A percentile compares a stretch with the other conserved stretches of the same genome.
Conservation (phyloP, 2,329 filamentous ascomycete genomes). For the Sphaceloma murrayae region DNA sequence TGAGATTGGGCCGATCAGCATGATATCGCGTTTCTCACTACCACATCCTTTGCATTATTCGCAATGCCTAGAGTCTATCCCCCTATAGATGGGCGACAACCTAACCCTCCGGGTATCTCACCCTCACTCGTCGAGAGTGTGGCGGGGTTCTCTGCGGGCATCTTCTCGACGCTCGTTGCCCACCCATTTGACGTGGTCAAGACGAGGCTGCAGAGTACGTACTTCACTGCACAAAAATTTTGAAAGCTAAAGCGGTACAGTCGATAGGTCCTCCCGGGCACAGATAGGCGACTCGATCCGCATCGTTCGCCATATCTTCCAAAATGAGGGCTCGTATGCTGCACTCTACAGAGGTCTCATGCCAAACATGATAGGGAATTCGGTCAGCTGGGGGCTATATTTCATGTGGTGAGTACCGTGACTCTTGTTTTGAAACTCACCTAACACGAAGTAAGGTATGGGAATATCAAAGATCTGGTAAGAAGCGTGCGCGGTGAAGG, state of each 20-base stretch:
- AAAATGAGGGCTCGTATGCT: slow-evolving; percentile 47
- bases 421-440: too few species aligned
- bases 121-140: slow-evolving; percentile 76
- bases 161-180: slow-evolving; percentile 73
- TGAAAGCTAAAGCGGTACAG: too few species aligned
- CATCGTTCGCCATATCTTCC: slow-evolving; percentile 43
- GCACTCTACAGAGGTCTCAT: slow-evolving; percentile 83
- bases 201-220: slow-evolving; percentile 66
- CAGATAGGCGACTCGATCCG: slow-evolving; percentile 45
- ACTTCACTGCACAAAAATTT: too few species aligned
- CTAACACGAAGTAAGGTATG: slow-evolving; percentile 35
- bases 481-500: slow-evolving; percentile 31
- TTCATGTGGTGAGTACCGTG: slow-evolving; percentile 62
- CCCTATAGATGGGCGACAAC: slow-evolving; percentile 36
- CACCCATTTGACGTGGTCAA: slow-evolving; percentile 95
- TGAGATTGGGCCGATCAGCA: too few species aligned
- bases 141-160: slow-evolving; percentile 81
- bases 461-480: slow-evolving; percentile 49
- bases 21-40: slow-evolving; percentile 2
- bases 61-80: slow-evolving; percentile 42
- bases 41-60: neutral
- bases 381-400: slow-evolving; percentile 81
- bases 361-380: slow-evolving; percentile 86
- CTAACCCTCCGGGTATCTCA: slow-evolving; percentile 49
- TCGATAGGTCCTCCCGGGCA: slow-evolving; percentile 41